Evolutionary conservation across 2,329 filamentous ascomycete species (phyloP), one percentile per base, ranked within the genome.

Genomic region (Hypoxylon rubiginosum): DNA sequence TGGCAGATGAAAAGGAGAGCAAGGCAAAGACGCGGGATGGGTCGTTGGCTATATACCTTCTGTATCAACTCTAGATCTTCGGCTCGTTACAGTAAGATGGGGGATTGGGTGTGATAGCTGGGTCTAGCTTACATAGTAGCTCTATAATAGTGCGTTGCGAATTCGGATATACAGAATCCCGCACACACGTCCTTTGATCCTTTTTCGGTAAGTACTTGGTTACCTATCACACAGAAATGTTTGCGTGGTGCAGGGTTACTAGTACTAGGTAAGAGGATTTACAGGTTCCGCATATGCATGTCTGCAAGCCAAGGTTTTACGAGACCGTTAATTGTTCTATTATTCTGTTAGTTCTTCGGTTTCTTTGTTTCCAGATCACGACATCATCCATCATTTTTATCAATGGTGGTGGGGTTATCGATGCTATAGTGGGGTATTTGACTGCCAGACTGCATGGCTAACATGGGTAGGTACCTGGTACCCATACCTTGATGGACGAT

Each of bases 61-160:
- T 21, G 26, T 50, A 21, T 13, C 32, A 7, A 46, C 50, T 58
- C 36, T 36, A 48, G 61, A 64, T 54, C 39, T 53, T 45, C 21
- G n/a, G 57, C 21, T 58, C 50, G 60, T 67, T 67, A 67, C 64
- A 64, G 64, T 67, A 67, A 67, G 46, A 61, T 30, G n/a, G 28
- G 8, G 19, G 41, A 45, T 4, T 15, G 34, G 11, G 10, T 4
- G 10, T 58, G 43, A 45, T 34, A 39, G 43, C 57, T 48, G 30
- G 41, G 34, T 50, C 21, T 5, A 15, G 19, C 19, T 2, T 48
- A 48, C 45, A 5, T 48, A 45, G 19, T 49, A 49, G 7, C 24
- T 50, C 24, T 50, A 32, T 15, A n/a, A 36, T 56, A 56, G 53
- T 50, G 43, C 13, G 60, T 55, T 67, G 61, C 65, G 65, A 67